Base-by-base conservation (phyloP, 129 eudicot species). In the Escallonia rubra region DNA sequence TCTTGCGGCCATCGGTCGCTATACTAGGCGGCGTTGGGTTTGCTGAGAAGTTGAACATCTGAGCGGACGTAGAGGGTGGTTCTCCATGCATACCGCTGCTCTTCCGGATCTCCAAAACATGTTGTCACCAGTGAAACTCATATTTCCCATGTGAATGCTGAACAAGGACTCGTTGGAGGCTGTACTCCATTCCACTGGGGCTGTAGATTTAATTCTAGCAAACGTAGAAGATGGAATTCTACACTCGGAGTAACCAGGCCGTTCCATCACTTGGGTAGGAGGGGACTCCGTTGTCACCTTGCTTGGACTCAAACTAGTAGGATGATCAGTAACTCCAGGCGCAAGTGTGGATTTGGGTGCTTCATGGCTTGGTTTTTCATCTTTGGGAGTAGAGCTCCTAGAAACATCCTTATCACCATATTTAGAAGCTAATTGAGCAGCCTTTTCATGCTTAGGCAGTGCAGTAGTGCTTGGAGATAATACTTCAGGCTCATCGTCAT, bases 101-200 rank as follows among this genome's bases (percentile, higher is more conserved):
- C 96, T 3, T 3, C 77, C 89, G 0, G 86, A 72, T 75, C 71
- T 68, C 81, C 72, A 82, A 4, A 47, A 38, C 7, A 66, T 68
- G 7, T 70, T 79, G 43, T 89, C 87, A 7, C 61, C 57, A 2
- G 70, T 83, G 43, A 88, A 85, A 68, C 89, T 85, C 87, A 82
- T 81, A 50, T 76, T 80, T 13, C 87, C 88, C 74, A 70, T 80
- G 4, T 75, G 81, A 78, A 88, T 85, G 76, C 96, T 88, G 68
- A 89, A 89, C 52, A 89, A 76, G 2, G 96, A 89, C 41, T 89
- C 96, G 40, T 89, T 82, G 14, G 95, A 87, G 66, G 85, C 66
- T 58, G 55, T 47, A 47, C 92, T 82, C 96, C 96, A 89, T 3
- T 87, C 96, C 58, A 51, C 61, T 3, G 85, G 80, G 63, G 47